Evolutionary conservation across 192 early-diverging fungal genomes (phyloP), one percentile per base, ranked within the genome.

Genomic region (Coemansia sp.): DNA sequence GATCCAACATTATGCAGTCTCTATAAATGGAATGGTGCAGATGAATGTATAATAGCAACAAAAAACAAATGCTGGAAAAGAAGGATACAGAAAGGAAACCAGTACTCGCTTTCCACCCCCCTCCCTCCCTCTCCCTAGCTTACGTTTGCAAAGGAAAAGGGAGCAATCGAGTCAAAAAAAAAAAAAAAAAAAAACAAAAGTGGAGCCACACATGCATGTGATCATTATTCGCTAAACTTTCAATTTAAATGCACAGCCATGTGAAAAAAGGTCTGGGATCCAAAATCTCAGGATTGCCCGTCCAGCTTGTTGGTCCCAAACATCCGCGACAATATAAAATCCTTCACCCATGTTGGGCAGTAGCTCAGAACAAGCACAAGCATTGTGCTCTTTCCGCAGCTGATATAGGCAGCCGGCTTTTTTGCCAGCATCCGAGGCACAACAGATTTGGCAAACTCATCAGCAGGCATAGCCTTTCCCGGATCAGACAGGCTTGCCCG

Each of bases 1-100:
- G 94, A 70, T 96, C 96, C 34, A 98, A 80, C 94, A 98, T 98
- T 46, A 41, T 41, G 7, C 12, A 41, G 39, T 41, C 39, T 41
- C 14, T 20, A 49, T 49, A 49, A 49, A 23, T 49, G 46, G 46
- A 21, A 21, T 2, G 30, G 20, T 18, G 46, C 16, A 30, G 3
- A 30, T 30, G 0, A 16, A 26, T 26, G 24, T 10, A 46, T 4
- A 18, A 16, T 46, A 46, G 45, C 2, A 12, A 46, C 4, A 11
- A 18, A 46, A 48, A 18, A 15, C 5, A 48, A 48, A 52, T 24
- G 23, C 49, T n/a, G 49, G 24, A 15, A 48, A 49, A 49, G 30
- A 30, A 2, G 30, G 30, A 30, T 30, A 30, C 16, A 21, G 46
- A 49, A 23, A 49, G 46, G 18, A 20, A 49, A 49, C 6, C 5